phyloP scores from a whole-genome alignment of 345 rosid species.

The Ailanthus altissimus region DNA sequence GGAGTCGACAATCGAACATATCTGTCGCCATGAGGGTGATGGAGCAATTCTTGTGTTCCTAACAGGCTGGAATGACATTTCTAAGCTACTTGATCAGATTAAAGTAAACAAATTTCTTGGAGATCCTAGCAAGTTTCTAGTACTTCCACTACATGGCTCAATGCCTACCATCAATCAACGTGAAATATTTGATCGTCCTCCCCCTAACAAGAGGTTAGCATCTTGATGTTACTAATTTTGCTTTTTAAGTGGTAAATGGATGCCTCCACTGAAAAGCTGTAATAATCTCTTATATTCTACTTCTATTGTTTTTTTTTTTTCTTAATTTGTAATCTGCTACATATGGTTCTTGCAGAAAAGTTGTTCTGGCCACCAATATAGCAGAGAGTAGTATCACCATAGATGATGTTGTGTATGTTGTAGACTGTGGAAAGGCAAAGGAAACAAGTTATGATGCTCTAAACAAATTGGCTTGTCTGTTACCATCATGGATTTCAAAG shows the following conservation, averaged over 20 bases:
- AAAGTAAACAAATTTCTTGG: slow-evolving; percentile 77
- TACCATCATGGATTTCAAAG: slow-evolving; percentile 96
- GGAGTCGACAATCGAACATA: slow-evolving; percentile 70
- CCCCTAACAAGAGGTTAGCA: slow-evolving; percentile 63
- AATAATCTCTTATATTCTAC: neutral
- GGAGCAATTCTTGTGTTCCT: slow-evolving; percentile 97
- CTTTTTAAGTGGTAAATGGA: neutral
- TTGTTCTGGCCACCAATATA: slow-evolving; percentile 90
- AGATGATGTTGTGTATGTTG: slow-evolving; percentile 95
- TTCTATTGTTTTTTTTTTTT: neutral
- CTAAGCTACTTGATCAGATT: slow-evolving; percentile 74
- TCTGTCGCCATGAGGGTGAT: slow-evolving; percentile 73
- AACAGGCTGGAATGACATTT: slow-evolving; percentile 97
- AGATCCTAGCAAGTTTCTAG: slow-evolving; percentile 70
- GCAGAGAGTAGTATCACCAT: slow-evolving; percentile 98
- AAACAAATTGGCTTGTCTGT: slow-evolving; percentile 90
- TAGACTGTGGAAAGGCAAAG: slow-evolving; percentile 96
- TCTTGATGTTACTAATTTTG: slow-evolving; percentile 17
- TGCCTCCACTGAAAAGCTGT: neutral
- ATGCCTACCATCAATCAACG: slow-evolving; percentile 89
- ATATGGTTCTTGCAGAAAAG: slow-evolving; percentile 61
- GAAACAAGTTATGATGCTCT: slow-evolving; percentile 98
- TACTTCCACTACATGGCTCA: slow-evolving; percentile 92
- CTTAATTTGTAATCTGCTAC: slow-evolving; percentile 4
- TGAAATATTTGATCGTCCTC: slow-evolving; percentile 88